A percentile compares a stretch with the other conserved stretches of the same genome.
These are phyloP conservation scores for Penicillium roqueforti DNA, from an alignment of 495 filamentous ascomycete genomes.

Conservation along the genomic window DNA sequence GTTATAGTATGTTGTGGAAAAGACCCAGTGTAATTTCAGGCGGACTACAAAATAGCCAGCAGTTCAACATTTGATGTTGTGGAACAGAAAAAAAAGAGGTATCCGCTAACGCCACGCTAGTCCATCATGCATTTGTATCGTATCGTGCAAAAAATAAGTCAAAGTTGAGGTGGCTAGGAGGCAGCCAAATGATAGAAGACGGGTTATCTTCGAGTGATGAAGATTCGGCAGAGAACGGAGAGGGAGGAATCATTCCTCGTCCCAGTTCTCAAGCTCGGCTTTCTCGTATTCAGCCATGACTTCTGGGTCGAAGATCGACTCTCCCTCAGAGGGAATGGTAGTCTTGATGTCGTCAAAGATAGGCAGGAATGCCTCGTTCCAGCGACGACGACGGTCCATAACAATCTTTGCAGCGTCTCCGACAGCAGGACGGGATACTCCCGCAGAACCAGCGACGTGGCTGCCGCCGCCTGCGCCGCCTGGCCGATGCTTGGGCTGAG, in stretches of 20 bases:
- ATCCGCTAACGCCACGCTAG: constrained; percentile 19
- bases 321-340: constrained; percentile 48
- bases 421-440: constrained; percentile 70
- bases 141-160: constrained; percentile 10
- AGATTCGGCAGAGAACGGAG: background rate
- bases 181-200: constrained; percentile 5
- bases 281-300: constrained; percentile 56
- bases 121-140: constrained; percentile 22
- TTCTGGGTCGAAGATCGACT: constrained; percentile 62
- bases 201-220: background rate
- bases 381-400: constrained; percentile 83
- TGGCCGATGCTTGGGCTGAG: constrained; percentile 66
- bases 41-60: background rate
- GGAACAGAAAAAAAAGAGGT: constrained; percentile 11
- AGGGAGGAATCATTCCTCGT: constrained; percentile 49
- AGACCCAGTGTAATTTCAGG: background rate
- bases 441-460: constrained; percentile 44
- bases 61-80: background rate
- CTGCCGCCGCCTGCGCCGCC: constrained; percentile 54
- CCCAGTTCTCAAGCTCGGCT: constrained; percentile 70
- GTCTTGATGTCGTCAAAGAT: constrained; percentile 77
- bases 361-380: constrained; percentile 81
- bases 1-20: background rate
- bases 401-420: constrained; percentile 83
- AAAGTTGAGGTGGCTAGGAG: background rate